phyloP scores from a whole-genome alignment of 805 yeast species.

The Saccharomycopsis sp. region DNA sequence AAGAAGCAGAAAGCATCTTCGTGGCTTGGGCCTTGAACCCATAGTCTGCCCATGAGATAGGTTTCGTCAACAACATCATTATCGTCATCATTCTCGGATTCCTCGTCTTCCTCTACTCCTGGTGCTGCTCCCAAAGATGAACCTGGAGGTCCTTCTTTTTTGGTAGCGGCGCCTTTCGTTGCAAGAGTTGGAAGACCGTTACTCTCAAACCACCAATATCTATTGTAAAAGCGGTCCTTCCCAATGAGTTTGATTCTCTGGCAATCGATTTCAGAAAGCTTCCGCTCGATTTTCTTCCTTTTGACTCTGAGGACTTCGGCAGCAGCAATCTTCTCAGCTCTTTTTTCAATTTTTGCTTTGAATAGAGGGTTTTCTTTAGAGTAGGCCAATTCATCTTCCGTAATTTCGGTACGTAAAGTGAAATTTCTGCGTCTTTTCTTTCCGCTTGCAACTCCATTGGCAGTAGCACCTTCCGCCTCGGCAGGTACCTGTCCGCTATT shows the following conservation, averaged over 20 bases:
- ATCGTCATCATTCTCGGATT: conserved; percentile 35
- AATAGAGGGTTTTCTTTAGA: conserved; percentile 39
- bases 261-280: conserved; percentile 62
- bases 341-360: conserved; percentile 36
- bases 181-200: conserved; percentile 64
- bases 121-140: conserved; percentile 26
- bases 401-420: conserved; percentile 30
- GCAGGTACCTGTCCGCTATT: conserved; percentile 22
- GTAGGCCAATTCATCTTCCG: conserved; percentile 31
- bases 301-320: conserved; percentile 42
- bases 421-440: conserved; percentile 30
- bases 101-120: conserved; percentile 37
- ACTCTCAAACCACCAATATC: conserved; percentile 93
- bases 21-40: conserved; percentile 85
- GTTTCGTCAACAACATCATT: conserved; percentile 46
- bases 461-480: conserved; percentile 9
- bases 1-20: conserved; percentile 28
- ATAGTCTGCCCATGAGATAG: conserved; percentile 74
- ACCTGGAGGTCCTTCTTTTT: conserved; percentile 15
- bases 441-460: conserved; percentile 21
- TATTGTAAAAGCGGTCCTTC: conserved; percentile 72
- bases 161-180: conserved; percentile 26
- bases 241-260: conserved; percentile 77
- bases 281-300: conserved; percentile 50
- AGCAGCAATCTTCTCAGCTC: conserved; percentile 33